A percentile compares a stretch with the other conserved stretches of the same genome.
These are phyloP conservation scores for Fusarium sp. DNA, from an alignment of 2,329 filamentous ascomycete genomes.

Conservation along the genomic window DNA sequence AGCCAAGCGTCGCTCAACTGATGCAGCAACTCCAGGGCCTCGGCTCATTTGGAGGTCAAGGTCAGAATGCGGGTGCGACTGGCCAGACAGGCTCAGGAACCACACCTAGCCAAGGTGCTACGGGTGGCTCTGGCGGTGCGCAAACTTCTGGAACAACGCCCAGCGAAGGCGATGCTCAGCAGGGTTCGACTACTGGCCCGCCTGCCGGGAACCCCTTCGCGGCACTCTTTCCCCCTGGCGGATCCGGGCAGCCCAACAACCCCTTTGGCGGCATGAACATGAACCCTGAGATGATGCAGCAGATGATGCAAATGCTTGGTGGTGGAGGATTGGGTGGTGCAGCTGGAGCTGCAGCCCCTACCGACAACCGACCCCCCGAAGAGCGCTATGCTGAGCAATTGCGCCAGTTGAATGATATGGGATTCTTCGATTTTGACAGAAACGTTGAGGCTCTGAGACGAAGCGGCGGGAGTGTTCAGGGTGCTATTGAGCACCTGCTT, in stretches of 20 bases:
- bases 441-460: slow-evolving; percentile 90
- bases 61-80: slow-evolving; percentile 49
- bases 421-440: slow-evolving; percentile 95
- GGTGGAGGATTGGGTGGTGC: slow-evolving; percentile 50
- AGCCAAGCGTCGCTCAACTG: slow-evolving; percentile 34
- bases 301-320: slow-evolving; percentile 64
- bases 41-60: slow-evolving; percentile 44
- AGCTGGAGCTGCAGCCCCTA: slow-evolving; percentile 65
- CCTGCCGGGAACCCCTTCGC: slow-evolving; percentile 75
- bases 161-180: slow-evolving; percentile 26
- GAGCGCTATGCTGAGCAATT: slow-evolving; percentile 93
- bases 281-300: slow-evolving; percentile 68
- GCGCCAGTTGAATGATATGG: slow-evolving; percentile 97
- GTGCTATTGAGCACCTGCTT: slow-evolving; percentile 83
- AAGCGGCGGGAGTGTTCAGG: slow-evolving; percentile 93
- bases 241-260: slow-evolving; percentile 53
- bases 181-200: slow-evolving; percentile 51
- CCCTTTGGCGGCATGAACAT: slow-evolving; percentile 63
- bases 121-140: slow-evolving; percentile 43
- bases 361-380: slow-evolving; percentile 90
- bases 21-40: slow-evolving; percentile 49
- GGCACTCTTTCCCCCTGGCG: slow-evolving; percentile 66
- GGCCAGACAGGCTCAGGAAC: slow-evolving; percentile 46
- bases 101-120: slow-evolving; percentile 45
- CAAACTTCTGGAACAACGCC: slow-evolving; percentile 41